Evolutionary conservation across 176 grass and related monocot genomes (phyloP), one percentile per base, ranked within the genome.

Genomic region (Tillandsia leiboldiana): DNA sequence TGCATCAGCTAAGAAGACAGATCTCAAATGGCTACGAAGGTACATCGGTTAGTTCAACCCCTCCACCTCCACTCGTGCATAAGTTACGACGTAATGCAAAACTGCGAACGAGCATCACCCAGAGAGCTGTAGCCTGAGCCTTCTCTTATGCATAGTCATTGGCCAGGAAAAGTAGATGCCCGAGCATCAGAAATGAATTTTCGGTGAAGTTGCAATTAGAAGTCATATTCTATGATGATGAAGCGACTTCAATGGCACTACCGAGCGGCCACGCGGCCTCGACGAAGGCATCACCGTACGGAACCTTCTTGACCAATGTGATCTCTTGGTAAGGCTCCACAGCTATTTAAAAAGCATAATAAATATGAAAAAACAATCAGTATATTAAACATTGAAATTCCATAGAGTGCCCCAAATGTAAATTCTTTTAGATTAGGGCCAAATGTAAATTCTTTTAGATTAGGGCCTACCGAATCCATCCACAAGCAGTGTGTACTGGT

Each of bases 241-340:
- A 99, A 82, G 90, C 94, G 70, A 72, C 82, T 79, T 99, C 94
- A 78, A 99, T 90, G 74, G 94, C 94, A 56, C 87, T 99, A 69
- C 90, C 94, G 77, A 99, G 89, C 23, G 94, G 87, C 94, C 90
- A 93, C 69, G 94, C 90, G 70, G 94, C 94, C 84, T 99, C 94
- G 8, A 90, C 90, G 65, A 77, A 88, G 5, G 84, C 86, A 72
- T 90, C 83, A 22, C 82, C 73, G 24, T 86, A 90, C 66, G 49
- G 75, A 28, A 99, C 84, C 78, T 99, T 85, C 82, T 99, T 99
- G 71, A 99, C 89, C 75, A 99, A 85, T 20, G 82, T 93, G 72
- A 97, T 97, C 63, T 92, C 89, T 79, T 97, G 94, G 76, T 90
- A 83, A 67, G 86, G 86, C 70, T 92, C 84, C 69, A 92, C 57